Percentiles rank a stretch among this genome's conserved stretches.
phyloP scores from a whole-genome alignment of 495 filamentous ascomycete species.

The Clohesyomyces aquaticus region DNA sequence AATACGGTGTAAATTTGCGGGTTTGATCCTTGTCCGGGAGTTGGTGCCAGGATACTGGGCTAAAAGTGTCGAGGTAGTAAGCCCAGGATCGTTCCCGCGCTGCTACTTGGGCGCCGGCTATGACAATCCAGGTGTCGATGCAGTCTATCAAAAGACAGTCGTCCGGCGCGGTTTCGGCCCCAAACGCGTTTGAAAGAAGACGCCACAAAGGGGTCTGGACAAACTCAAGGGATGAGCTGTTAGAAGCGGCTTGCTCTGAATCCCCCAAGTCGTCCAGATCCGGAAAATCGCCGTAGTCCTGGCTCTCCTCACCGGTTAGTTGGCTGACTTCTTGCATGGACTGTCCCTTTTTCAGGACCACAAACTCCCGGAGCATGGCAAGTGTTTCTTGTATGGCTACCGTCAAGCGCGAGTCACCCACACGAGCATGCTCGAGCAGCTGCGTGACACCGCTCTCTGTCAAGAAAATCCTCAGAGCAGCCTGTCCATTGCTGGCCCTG shows the following conservation, averaged over 20 bases:
- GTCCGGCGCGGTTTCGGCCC: constrained; percentile 62
- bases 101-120: constrained; percentile 44
- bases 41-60: constrained; percentile 62
- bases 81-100: constrained; percentile 55
- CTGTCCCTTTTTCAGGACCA: no score
- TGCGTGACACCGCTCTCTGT: constrained; percentile 43
- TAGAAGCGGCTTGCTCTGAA: constrained; percentile 8
- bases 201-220: constrained; percentile 59
- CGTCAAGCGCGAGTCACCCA: constrained; percentile 45
- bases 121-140: constrained; percentile 46
- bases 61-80: constrained; percentile 61
- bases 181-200: constrained; percentile 71
- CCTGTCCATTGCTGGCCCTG: constrained; percentile 45
- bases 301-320: constrained; percentile 63
- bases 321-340: constrained; percentile 22
- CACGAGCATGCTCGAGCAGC: constrained; percentile 51
- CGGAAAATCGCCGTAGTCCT: constrained; percentile 73
- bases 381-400: constrained; percentile 50
- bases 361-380: constrained; percentile 26
- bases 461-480: constrained; percentile 48
- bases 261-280: constrained; percentile 58
- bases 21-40: constrained; percentile 67
- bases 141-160: constrained; percentile 59
- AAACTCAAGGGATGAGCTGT: constrained; percentile 38
- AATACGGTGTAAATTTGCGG: constrained; percentile 64